Conservation (phyloP, 2,329 filamentous ascomycete species). For the Talaromyces sp. region DNA sequence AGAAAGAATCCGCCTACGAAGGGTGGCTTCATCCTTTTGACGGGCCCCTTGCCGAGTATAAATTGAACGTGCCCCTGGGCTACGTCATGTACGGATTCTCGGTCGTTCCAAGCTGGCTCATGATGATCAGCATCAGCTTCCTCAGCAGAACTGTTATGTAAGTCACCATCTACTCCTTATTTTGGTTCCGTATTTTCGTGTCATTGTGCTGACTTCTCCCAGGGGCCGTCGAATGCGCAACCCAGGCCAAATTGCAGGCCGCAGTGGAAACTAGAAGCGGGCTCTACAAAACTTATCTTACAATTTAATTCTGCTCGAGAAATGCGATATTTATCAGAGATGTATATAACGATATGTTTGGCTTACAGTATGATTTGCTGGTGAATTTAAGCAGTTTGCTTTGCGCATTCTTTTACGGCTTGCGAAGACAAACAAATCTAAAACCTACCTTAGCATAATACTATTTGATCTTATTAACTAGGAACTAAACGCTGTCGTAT, state of each 20-base stretch:
- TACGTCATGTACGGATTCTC: conserved; percentile 53
- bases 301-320: conserved; percentile 12
- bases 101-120: conserved; percentile 56
- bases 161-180: conserved; percentile 21
- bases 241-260: conserved; percentile 10
- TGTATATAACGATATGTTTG: conserved; percentile 8
- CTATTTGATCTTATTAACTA: not conserved
- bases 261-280: conserved; percentile 6
- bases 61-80: conserved; percentile 49
- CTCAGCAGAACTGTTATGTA: conserved; percentile 57
- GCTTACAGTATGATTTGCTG: not conserved
- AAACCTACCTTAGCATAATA: not conserved
- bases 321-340: conserved; percentile 18
- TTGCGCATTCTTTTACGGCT: not conserved
- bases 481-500: not conserved
- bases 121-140: conserved; percentile 60
- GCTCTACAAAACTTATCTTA: not conserved
- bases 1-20: conserved; percentile 48
- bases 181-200: not conserved
- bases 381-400: not conserved
- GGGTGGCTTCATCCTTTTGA: conserved; percentile 58
- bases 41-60: conserved; percentile 48
- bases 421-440: not conserved
- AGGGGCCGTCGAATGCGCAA: conserved; percentile 26
- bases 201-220: not conserved